These are phyloP conservation scores for Myxozyma monticola DNA, from an alignment of 805 yeast species.

Conservation along the genomic window DNA sequence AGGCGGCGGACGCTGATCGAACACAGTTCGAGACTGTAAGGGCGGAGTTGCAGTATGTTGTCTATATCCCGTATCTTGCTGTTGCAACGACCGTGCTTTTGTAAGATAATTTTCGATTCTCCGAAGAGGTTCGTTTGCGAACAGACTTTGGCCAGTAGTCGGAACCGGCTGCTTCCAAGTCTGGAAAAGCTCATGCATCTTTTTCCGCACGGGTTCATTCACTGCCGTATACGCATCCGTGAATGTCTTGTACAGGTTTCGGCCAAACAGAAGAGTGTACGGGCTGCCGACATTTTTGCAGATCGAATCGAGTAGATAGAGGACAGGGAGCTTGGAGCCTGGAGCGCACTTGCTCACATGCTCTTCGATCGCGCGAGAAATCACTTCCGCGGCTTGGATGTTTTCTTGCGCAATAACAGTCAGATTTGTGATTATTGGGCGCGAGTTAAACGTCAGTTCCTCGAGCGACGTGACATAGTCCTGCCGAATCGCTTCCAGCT, in stretches of 20 bases:
- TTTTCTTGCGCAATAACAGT: conserved; percentile 88
- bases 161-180: conserved; percentile 75
- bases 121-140: conserved; percentile 66
- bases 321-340: conserved; percentile 74
- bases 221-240: conserved; percentile 77
- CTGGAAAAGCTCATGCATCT: conserved; percentile 73
- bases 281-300: conserved; percentile 90
- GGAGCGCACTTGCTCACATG: conserved; percentile 79
- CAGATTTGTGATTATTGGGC: conserved; percentile 82
- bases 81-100: conserved; percentile 23
- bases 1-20: no score
- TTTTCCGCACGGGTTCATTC: conserved; percentile 69
- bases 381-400: conserved; percentile 69
- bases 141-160: conserved; percentile 65
- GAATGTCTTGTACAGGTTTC: conserved; percentile 66
- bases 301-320: conserved; percentile 86
- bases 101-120: conserved; percentile 70
- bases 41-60: no score
- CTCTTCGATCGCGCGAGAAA: conserved; percentile 70
- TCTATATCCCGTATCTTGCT: no score
- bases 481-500: conserved; percentile 44
- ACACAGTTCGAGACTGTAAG: no score
- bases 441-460: conserved; percentile 81
- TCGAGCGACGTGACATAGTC: conserved; percentile 72
- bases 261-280: conserved; percentile 74